phyloP scores from a whole-genome alignment of 1,284 basidiomycete genomes.

The Bondarzewia mesenterica region DNA sequence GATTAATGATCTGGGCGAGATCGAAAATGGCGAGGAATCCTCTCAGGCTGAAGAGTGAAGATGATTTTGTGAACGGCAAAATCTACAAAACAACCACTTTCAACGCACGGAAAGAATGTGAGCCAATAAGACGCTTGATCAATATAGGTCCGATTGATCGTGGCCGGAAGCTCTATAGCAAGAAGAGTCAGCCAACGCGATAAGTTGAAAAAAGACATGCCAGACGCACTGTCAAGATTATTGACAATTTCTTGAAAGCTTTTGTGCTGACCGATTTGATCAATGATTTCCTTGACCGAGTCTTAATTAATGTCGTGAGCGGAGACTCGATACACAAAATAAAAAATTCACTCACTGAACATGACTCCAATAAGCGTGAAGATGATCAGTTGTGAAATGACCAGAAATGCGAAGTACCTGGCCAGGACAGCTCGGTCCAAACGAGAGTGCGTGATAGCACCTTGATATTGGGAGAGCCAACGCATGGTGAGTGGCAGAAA shows the following conservation, averaged over 20 bases:
- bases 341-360: conserved; percentile 52
- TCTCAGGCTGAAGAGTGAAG: conserved; percentile 50
- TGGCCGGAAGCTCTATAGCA: conserved; percentile 52
- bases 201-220: neutral
- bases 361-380: conserved; percentile 88
- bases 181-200: conserved; percentile 4
- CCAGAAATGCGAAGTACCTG: conserved; percentile 87
- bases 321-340: neutral
- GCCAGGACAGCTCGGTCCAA: conserved; percentile 86
- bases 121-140: conserved; percentile 88
- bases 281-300: conserved; percentile 60
- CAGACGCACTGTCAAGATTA: conserved; percentile 52
- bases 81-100: neutral
- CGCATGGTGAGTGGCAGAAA: conserved; percentile 86
- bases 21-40: conserved; percentile 94
- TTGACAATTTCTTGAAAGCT: conserved; percentile 63
- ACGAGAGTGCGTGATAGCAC: conserved; percentile 68
- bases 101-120: conserved; percentile 81
- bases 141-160: conserved; percentile 76
- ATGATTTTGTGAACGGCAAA: neutral
- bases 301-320: conserved; percentile 27
- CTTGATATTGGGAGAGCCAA: conserved; percentile 76
- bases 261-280: conserved; percentile 56
- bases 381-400: conserved; percentile 84
- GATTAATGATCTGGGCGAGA: conserved; percentile 89